These are phyloP conservation scores for Ophiostoma tasmaniense DNA, from an alignment of 2,329 filamentous ascomycete species.

Conservation along the genomic window DNA sequence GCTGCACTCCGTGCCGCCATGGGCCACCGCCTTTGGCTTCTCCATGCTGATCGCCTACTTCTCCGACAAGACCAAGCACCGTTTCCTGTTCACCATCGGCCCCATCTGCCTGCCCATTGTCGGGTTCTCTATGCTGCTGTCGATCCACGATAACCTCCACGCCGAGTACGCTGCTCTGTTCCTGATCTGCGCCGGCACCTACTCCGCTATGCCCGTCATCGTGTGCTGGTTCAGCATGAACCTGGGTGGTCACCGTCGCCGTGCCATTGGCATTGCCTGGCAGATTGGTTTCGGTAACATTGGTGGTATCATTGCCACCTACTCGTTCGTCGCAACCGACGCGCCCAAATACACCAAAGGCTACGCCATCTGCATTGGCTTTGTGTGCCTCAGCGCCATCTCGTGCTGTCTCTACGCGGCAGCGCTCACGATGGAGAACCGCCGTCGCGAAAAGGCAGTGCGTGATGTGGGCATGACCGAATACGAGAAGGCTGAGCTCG, in stretches of 20 bases:
- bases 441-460: constrained; percentile 40
- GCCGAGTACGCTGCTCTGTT: constrained; percentile 75
- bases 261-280: constrained; percentile 65
- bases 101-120: constrained; percentile 61
- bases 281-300: constrained; percentile 73
- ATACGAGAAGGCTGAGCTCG: constrained; percentile 33
- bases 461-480: constrained; percentile 26
- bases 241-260: constrained; percentile 61
- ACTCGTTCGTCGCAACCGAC: constrained; percentile 58
- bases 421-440: constrained; percentile 53
- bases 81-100: constrained; percentile 63
- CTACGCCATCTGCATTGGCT: constrained; percentile 69
- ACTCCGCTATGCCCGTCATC: constrained; percentile 82
- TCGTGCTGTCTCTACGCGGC: constrained; percentile 53
- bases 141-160: constrained; percentile 56
- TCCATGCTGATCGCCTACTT: constrained; percentile 64
- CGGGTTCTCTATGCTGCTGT: constrained; percentile 68
- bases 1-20: constrained; percentile 50
- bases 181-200: constrained; percentile 69
- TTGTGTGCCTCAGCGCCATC: constrained; percentile 58
- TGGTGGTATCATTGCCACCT: constrained; percentile 70
- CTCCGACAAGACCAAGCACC: constrained; percentile 65
- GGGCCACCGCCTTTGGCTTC: constrained; percentile 65
- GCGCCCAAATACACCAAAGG: constrained; percentile 61
- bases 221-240: constrained; percentile 82